Evolutionary conservation across 768 basidiomycete genomes (phyloP).

Genomic region (Crassisporium funariophilum): DNA sequence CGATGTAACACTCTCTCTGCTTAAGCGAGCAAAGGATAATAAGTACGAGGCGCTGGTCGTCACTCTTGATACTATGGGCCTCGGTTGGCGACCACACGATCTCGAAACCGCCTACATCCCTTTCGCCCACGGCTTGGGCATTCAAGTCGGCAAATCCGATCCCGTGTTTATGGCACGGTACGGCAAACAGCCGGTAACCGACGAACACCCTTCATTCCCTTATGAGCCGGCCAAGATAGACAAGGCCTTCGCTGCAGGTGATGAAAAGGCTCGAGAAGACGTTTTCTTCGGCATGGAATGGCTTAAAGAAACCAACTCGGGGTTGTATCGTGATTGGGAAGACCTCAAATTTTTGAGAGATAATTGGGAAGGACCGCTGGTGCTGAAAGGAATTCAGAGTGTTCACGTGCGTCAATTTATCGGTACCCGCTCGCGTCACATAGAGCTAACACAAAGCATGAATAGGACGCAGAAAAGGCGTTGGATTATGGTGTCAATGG

Average conservation of each 20-base stretch:
- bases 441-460: no score
- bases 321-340: conserved; percentile 68
- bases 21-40: conserved; percentile 63
- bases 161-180: conserved; percentile 74
- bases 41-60: conserved; percentile 76
- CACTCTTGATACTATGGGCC: conserved; percentile 71
- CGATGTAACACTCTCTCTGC: conserved; percentile 63
- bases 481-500: conserved; percentile 67
- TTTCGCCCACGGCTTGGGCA: conserved; percentile 64
- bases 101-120: conserved; percentile 66
- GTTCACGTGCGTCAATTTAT: conserved; percentile 57
- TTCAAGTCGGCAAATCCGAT: conserved; percentile 70
- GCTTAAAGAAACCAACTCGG: conserved; percentile 64
- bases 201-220: conserved; percentile 54
- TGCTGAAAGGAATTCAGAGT: conserved; percentile 78
- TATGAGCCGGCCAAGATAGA: conserved; percentile 55
- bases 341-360: conserved; percentile 67
- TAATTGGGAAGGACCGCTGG: conserved; percentile 76
- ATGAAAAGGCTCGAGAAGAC: conserved; percentile 41
- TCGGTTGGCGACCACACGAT: conserved; percentile 82
- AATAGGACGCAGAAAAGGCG: conserved; percentile 68
- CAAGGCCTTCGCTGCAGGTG: conserved; percentile 44
- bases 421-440: no score
- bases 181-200: conserved; percentile 44
- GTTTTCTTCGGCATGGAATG: conserved; percentile 60